Evolutionary conservation across 768 basidiomycete species (phyloP), one percentile per base, ranked within the genome.

Genomic region (Auricularia heimuer): DNA sequence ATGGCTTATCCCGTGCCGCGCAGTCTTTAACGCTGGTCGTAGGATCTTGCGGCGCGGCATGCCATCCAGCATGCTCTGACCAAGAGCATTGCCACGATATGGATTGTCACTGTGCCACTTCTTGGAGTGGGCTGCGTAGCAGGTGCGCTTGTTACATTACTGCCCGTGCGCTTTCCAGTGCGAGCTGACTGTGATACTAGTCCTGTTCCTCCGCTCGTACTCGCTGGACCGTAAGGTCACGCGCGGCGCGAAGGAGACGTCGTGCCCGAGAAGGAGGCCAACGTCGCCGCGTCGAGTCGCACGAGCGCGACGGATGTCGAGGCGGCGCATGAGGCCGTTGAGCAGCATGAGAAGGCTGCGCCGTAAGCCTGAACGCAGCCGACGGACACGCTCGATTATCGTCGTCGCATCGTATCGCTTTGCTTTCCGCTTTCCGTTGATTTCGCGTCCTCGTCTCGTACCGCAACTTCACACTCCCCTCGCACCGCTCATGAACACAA

Each of bases 81-180:
- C 14, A 77, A 78, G 39, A 83, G 87, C 3, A 85, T 90, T 51
- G 79, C 80, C 67, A 72, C 71, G 60, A 84, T 90, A 33, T 90
- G 88, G 87, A 67, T 88, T 24, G 84, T 85, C 8, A 79, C 78
- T 72, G 85, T 85, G 10, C 86, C 84, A 0, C 75, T 89, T 34
- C 62, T 82, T 6, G 85, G 82, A 12, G 76, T 77, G 51, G 77
- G 80, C 34, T 79, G 88, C 68, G 67, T 88, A 42, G 66, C 78
- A 66, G 71, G 77, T 77, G 62, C 64, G 68, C 67, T 29, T 21
- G 61, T 33, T 24, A 29, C 2, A 29, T 29, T 29, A 29, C 24
- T 44, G 42, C 18, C 2, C 62, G 29, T 33, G n/a, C 54, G 51
- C 29, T 7, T 11, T 39, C 42, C 24, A 1, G 4, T 12, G 34